Conservation (phyloP, 805 yeast genomes). For the Torulaspora delbrueckii region DNA sequence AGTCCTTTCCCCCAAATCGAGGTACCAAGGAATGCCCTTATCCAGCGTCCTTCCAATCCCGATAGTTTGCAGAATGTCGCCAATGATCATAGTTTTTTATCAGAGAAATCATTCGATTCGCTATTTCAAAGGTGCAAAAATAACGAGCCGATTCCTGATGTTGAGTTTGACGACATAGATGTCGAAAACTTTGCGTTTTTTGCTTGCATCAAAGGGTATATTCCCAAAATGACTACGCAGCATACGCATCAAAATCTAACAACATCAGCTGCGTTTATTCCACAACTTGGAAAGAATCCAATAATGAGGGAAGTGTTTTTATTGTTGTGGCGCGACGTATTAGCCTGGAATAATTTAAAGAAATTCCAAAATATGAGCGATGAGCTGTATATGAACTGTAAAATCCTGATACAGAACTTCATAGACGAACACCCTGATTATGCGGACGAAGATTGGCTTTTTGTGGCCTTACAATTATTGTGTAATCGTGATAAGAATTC, state of each 20-base stretch:
- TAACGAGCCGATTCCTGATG: constrained; percentile 9
- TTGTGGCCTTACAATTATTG: constrained; percentile 17
- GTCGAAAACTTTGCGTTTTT: constrained; percentile 10
- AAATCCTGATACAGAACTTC: constrained; percentile 10
- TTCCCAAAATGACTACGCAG: constrained; percentile 13
- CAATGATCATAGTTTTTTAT: neutral
- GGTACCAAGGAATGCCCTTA: constrained; percentile 10
- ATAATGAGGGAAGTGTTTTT: constrained; percentile 15
- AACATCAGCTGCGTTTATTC: constrained; percentile 16
- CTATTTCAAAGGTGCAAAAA: constrained; percentile 10
- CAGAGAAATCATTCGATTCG: neutral
- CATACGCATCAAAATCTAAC: constrained; percentile 12
- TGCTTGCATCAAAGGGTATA: constrained; percentile 12
- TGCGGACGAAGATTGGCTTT: constrained; percentile 21
- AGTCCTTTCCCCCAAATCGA: constrained; percentile 4
- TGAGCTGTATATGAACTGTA: constrained; percentile 16
- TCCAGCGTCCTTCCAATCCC: neutral
- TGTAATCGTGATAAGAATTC: constrained; percentile 18
- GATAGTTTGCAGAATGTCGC: neutral
- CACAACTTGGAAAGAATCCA: constrained; percentile 18
- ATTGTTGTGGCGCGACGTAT: constrained; percentile 20
- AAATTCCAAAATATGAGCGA: constrained; percentile 15
- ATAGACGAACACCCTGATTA: constrained; percentile 7
- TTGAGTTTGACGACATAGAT: constrained; percentile 7
- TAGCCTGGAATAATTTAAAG: constrained; percentile 18